phyloP scores from a whole-genome alignment of 441 rosid species.

The Aleurites moluccanus region DNA sequence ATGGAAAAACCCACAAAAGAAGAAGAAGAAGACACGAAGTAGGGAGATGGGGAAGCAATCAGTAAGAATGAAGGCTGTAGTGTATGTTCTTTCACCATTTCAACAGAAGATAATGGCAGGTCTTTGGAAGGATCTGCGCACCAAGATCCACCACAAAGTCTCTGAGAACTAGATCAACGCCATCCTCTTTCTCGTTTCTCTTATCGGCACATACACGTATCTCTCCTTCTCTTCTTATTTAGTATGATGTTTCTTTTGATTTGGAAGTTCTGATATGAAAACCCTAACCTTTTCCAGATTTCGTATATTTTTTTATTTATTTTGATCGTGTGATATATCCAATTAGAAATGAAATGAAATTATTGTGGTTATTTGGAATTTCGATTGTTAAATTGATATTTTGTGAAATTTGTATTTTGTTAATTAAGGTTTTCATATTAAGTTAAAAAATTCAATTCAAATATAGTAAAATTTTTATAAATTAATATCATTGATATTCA shows the following conservation, averaged over 20 bases:
- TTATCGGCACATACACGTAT: slow-evolving; percentile 69
- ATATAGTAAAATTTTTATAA: no score
- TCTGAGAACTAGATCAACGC: slow-evolving; percentile 93
- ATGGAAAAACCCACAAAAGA: background rate
- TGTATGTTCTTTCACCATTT: slow-evolving; percentile 90
- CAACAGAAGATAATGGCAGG: slow-evolving; percentile 92
- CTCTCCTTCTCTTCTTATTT: background rate
- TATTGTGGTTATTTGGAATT: no score
- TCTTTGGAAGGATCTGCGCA: slow-evolving; percentile 74
- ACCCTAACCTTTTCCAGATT: background rate
- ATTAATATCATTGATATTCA: no score
- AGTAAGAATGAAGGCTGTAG: slow-evolving; percentile 89
- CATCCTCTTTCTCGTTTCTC: slow-evolving; percentile 66
- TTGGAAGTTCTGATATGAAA: background rate
- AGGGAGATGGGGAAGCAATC: slow-evolving; percentile 79
- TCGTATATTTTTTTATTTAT: no score
- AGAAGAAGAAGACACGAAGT: background rate
- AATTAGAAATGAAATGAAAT: no score
- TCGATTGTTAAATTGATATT: no score
- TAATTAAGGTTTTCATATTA: no score
- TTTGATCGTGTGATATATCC: no score
- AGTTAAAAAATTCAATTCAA: no score
- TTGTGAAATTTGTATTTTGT: no score
- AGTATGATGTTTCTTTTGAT: no score
- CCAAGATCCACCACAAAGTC: slow-evolving; percentile 88